Base-by-base conservation (phyloP, 345 rosid genomes). In the Gossypium anomalum region DNA sequence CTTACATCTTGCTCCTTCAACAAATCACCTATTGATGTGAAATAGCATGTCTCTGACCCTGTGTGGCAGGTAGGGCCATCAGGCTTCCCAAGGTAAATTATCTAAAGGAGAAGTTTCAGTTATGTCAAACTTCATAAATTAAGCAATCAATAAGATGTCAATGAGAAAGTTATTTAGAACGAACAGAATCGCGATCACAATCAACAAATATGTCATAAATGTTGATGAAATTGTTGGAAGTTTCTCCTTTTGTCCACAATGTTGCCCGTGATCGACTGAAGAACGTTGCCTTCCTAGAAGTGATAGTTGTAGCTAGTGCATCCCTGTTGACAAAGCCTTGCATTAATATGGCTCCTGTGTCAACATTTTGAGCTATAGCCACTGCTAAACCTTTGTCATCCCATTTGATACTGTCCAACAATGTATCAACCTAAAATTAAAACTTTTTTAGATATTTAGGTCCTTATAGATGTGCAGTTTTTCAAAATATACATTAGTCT, bases 31-130 rank as follows among this genome's bases (percentile, higher is more conserved):
- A 84, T 85, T 0, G 92, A 87, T 45, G 94, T 84, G 70, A 82
- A 91, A 80, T 91, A 93, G 82, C 99, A 93, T 43, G 97, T 95
- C 79, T 91, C 94, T 20, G 89, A 82, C 2, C 98, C 99, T 0
- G 98, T 95, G 82, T 95, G 99, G 78, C 99, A 95, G 44, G 94
- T 88, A 52, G 99, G 97, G 10, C 98, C 98, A 82, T 88, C 97
- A 17, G 97, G 96, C 70, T 91, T 88, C 62, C 97, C 97, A 0
- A 91, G 96, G 80, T 95, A 95, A 56, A 95, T 89, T 78, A 95
- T 91, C 98, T 95, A 87, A 60, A 51, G 59, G 27, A 76, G 12
- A 79, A 22, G 29, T 16, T 43, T 17, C 8, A 78, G 67, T 67
- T 27, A 53, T 14, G 41, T 41, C n/a, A 71, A 73, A 22, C 67